A percentile compares a stretch with the other conserved stretches of the same genome.
Conservation (phyloP, 805 yeast genomes). For the Yarrowia bubula region DNA sequence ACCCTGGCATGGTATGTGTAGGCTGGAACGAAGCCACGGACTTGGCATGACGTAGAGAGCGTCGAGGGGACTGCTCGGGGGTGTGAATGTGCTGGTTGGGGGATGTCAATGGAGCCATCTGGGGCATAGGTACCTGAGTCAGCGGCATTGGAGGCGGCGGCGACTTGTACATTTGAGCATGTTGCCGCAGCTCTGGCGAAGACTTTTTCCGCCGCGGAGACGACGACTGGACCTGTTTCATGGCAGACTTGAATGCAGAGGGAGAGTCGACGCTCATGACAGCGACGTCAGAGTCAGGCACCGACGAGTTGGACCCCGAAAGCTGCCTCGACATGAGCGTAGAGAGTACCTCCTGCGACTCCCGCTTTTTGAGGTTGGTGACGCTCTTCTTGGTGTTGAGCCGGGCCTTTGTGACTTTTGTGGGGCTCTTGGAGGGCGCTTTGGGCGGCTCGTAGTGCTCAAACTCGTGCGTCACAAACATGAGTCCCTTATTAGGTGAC, state of each 20-base stretch:
- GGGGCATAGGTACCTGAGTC: conserved; percentile 13
- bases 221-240: conserved; percentile 26
- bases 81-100: neutral
- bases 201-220: conserved; percentile 19
- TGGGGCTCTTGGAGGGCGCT: conserved; percentile 13
- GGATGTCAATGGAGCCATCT: conserved; percentile 1
- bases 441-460: conserved; percentile 24
- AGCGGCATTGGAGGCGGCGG: conserved; percentile 6
- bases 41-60: neutral
- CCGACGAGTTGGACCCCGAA: neutral
- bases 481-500: conserved; percentile 1
- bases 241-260: conserved; percentile 25
- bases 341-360: conserved; percentile 17
- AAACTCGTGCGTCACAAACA: conserved; percentile 17
- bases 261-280: conserved; percentile 27
- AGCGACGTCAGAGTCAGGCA: neutral
- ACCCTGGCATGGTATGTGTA: conserved; percentile 2
- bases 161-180: conserved; percentile 16
- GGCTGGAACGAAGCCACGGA: conserved; percentile 18
- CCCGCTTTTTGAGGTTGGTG: conserved; percentile 5
- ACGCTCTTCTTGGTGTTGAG: conserved; percentile 5
- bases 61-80: neutral
- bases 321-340: conserved; percentile 19
- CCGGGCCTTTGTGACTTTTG: conserved; percentile 9
- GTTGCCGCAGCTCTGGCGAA: conserved; percentile 5